phyloP scores from a whole-genome alignment of 75 land plant genomes.

The Selaginella moellendorffii region DNA sequence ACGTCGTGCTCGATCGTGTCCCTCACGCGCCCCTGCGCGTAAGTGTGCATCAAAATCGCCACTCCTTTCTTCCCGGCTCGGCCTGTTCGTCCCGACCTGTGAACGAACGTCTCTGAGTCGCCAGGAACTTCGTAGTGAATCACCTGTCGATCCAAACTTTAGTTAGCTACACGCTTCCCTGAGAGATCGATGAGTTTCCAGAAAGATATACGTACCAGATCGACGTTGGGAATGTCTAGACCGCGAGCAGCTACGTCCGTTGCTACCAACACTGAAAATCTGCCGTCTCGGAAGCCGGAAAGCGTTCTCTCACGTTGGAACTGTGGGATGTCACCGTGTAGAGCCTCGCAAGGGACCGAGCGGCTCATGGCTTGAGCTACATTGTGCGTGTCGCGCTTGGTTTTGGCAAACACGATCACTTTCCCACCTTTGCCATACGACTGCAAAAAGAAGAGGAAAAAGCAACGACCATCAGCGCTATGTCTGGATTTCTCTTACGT shows the following conservation, averaged over 20 bases:
- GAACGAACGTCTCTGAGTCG: constrained; percentile 97
- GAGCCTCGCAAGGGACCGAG: constrained; percentile 37
- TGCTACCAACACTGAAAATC: constrained; percentile 60
- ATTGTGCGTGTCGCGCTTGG: constrained; percentile 82
- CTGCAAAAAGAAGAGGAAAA: constrained; percentile 23
- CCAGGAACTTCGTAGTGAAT: constrained; percentile 92
- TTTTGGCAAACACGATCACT: constrained; percentile 83
- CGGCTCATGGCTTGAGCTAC: constrained; percentile 43
- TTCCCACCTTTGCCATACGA: constrained; percentile 90
- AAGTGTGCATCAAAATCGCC: constrained; percentile 68
- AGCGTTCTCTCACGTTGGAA: constrained; percentile 77
- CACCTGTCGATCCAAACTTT: constrained; percentile 32
- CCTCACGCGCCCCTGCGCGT: constrained; percentile 58
- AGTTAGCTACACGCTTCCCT: neutral
- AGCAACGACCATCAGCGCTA: neutral
- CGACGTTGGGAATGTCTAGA: constrained; percentile 92
- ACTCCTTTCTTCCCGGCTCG: constrained; percentile 92
- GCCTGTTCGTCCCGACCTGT: constrained; percentile 96
- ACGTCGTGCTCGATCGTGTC: constrained; percentile 78
- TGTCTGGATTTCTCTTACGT: neutral
- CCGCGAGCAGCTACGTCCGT: constrained; percentile 99
- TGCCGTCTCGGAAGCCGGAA: constrained; percentile 66
- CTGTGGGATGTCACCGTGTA: constrained; percentile 91
- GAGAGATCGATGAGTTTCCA: neutral
- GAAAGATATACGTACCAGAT: constrained; percentile 38